These are phyloP conservation scores for Pisolithus albus DNA, from an alignment of 768 basidiomycete species.

Conservation along the genomic window DNA sequence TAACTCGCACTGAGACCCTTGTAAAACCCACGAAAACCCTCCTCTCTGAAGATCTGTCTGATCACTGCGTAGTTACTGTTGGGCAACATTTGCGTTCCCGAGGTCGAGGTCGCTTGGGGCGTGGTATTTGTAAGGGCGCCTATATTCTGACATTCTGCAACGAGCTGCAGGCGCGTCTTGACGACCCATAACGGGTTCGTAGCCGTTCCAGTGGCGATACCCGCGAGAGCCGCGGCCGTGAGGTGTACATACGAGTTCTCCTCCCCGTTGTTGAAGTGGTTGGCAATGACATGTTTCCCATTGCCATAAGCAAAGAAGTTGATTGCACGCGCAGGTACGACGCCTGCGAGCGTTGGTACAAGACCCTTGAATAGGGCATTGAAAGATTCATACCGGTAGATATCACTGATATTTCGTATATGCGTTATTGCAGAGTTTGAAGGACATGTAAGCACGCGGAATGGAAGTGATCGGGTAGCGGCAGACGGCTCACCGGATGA, in stretches of 20 bases:
- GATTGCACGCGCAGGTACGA: constrained; percentile 92
- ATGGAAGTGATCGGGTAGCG: not conserved
- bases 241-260: constrained; percentile 88
- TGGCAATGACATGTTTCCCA: constrained; percentile 86
- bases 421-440: not conserved
- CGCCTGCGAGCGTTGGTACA: constrained; percentile 90
- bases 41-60: constrained; percentile 66
- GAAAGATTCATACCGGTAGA: constrained; percentile 82
- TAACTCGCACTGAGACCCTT: constrained; percentile 93
- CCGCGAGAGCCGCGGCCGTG: constrained; percentile 76
- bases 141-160: constrained; percentile 23
- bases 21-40: constrained; percentile 87
- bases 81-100: constrained; percentile 24
- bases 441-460: not conserved
- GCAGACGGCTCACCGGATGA: constrained; percentile 56
- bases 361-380: constrained; percentile 91
- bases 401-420: constrained; percentile 46
- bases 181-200: constrained; percentile 99
- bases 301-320: constrained; percentile 98
- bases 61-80: constrained; percentile 59
- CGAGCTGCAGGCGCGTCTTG: constrained; percentile 90
- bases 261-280: constrained; percentile 62
- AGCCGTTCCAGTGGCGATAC: constrained; percentile 77
- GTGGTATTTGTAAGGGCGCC: not conserved
- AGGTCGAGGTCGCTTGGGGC: constrained; percentile 4